Conservation (phyloP, 139 green algal species). For the Chlamydomonas schloesseri region DNA sequence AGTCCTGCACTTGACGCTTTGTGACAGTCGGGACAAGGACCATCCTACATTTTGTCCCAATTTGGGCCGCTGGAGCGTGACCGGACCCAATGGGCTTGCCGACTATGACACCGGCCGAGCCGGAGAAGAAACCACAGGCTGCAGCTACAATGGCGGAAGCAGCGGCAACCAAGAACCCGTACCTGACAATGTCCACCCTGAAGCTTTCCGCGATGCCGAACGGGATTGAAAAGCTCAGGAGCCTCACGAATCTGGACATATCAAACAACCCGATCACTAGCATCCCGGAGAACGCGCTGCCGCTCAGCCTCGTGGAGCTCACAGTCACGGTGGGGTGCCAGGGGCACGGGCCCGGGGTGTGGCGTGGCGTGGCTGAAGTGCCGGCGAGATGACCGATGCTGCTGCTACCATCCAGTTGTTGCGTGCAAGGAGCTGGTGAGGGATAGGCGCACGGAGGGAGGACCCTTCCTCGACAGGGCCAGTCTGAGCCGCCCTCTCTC, state of each 20-base stretch:
- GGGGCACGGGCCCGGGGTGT: too few species aligned
- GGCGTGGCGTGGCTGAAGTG: too few species aligned
- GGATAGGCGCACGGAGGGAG: too few species aligned
- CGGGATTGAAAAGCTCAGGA: background rate
- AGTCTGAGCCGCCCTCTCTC: too few species aligned
- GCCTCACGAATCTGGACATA: conserved; percentile 7
- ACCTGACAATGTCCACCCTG: conserved; percentile 2
- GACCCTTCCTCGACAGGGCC: too few species aligned
- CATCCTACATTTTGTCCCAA: too few species aligned
- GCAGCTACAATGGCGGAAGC: conserved; percentile 8
- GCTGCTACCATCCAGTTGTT: too few species aligned
- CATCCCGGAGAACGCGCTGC: conserved; percentile 1
- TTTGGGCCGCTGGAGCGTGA: too few species aligned
- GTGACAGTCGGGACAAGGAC: too few species aligned
- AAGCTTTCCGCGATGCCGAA: background rate
- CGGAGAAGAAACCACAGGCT: background rate
- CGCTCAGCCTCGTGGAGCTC: conserved; percentile 10
- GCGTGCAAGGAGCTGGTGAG: too few species aligned
- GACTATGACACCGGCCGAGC: background rate
- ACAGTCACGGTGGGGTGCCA: conserved; percentile 24
- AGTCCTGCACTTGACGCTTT: too few species aligned
- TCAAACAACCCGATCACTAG: conserved; percentile 13
- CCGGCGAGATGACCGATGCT: too few species aligned
- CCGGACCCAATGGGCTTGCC: background rate
- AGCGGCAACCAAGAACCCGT: conserved; percentile 3